Evolutionary conservation across 257 asterid genomes (phyloP).

Genomic region (Gentiana straminea): DNA sequence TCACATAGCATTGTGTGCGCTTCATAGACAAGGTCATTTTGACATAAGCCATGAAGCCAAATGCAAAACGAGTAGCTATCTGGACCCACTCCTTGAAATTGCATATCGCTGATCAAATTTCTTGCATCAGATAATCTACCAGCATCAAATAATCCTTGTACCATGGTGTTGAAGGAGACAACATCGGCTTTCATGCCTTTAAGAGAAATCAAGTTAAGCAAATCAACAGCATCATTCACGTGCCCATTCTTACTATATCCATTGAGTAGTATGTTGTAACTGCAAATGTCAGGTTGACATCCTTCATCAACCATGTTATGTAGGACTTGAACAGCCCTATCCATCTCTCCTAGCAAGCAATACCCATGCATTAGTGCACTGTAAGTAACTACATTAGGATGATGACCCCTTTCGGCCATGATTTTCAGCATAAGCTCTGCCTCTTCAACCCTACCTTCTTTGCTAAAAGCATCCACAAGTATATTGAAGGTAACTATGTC

Average conservation of each 20-base stretch:
- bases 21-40: conserved; percentile 14
- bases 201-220: conserved; percentile 13
- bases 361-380: conserved; percentile 19
- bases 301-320: conserved; percentile 9
- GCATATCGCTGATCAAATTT: conserved; percentile 16
- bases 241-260: conserved; percentile 20
- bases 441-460: conserved; percentile 6
- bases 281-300: conserved; percentile 9
- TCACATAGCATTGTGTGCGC: conserved; percentile 1
- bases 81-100: conserved; percentile 10
- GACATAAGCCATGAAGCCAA: conserved; percentile 17
- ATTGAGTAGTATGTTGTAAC: conserved; percentile 19
- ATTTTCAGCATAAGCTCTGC: conserved; percentile 9
- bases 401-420: conserved; percentile 8
- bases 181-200: conserved; percentile 13
- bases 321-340: conserved; percentile 14
- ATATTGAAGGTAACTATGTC: conserved; percentile 2
- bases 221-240: conserved; percentile 19
- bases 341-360: conserved; percentile 11
- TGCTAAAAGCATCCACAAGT: neutral
- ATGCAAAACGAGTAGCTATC: conserved; percentile 12
- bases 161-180: conserved; percentile 13
- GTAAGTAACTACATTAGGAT: conserved; percentile 14
- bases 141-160: conserved; percentile 18
- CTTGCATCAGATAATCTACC: conserved; percentile 11